These are phyloP conservation scores for Omphalotus guepiniiformis DNA, from an alignment of 768 basidiomycete genomes.

Conservation along the genomic window DNA sequence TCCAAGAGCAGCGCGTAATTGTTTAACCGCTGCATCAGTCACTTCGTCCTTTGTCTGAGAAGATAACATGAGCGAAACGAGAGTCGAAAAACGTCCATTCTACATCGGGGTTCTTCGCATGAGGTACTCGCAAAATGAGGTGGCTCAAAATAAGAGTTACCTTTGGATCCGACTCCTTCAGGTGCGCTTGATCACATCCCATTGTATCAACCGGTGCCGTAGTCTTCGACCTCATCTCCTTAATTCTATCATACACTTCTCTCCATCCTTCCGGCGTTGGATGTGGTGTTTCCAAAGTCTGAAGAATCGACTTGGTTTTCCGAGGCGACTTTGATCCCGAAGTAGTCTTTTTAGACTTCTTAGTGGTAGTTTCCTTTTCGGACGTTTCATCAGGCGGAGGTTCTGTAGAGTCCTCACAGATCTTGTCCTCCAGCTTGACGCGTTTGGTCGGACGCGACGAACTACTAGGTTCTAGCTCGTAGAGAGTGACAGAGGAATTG, in stretches of 20 bases:
- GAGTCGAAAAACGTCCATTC: slow-evolving; percentile 79
- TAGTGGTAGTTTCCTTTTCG: slow-evolving; percentile 10
- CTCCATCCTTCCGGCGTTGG: slow-evolving; percentile 64
- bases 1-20: slow-evolving; percentile 68
- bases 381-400: neutral
- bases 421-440: neutral
- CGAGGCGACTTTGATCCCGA: slow-evolving; percentile 34
- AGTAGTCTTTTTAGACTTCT: slow-evolving; percentile 19
- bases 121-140: neutral
- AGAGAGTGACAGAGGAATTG: slow-evolving; percentile 2
- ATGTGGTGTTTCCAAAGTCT: slow-evolving; percentile 55
- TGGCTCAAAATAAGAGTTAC: slow-evolving; percentile 30
- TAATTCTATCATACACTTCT: slow-evolving; percentile 67
- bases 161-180: slow-evolving; percentile 60
- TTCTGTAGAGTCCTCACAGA: neutral
- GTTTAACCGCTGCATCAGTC: slow-evolving; percentile 72
- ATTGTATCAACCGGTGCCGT: slow-evolving; percentile 90
- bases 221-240: slow-evolving; percentile 67
- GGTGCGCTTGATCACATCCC: slow-evolving; percentile 76
- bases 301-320: slow-evolving; percentile 55
- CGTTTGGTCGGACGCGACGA: neutral
- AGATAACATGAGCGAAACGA: slow-evolving; percentile 92
- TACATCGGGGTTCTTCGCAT: slow-evolving; percentile 23
- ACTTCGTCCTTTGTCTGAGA: slow-evolving; percentile 95
- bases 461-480: neutral